Evolutionary conservation across 306 rosid species (phyloP).

Genomic region (Fragaria vesca): DNA sequence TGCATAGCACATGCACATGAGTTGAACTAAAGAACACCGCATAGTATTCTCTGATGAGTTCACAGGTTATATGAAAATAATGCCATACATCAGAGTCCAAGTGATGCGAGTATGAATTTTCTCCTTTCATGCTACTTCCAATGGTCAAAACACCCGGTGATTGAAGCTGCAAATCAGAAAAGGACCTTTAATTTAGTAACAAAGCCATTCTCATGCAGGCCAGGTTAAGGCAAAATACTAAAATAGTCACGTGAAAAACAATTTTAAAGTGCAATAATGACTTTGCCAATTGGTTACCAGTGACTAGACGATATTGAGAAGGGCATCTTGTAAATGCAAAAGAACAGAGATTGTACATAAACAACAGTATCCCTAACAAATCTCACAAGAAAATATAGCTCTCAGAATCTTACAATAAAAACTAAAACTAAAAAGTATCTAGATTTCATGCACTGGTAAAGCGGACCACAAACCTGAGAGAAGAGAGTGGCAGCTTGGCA

Average conservation of each 20-base stretch:
- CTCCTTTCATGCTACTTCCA: slow-evolving; percentile 99
- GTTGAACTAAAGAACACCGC: background rate
- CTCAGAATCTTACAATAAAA: background rate
- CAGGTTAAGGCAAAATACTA: slow-evolving; percentile 13
- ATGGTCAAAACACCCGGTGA: slow-evolving; percentile 92
- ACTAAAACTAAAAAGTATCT: background rate
- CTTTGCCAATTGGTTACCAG: background rate
- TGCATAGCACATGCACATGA: too few relatives aligned
- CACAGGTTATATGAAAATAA: background rate
- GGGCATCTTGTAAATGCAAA: background rate
- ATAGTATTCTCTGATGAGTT: slow-evolving; percentile 9
- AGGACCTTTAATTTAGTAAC: slow-evolving; percentile 31
- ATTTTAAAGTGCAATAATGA: background rate
- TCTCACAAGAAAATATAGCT: background rate
- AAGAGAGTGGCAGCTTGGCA: slow-evolving; percentile 97
- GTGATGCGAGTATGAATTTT: slow-evolving; percentile 98
- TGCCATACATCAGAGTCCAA: slow-evolving; percentile 79
- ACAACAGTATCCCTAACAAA: background rate
- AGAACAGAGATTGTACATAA: background rate
- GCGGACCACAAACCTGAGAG: slow-evolving; percentile 67
- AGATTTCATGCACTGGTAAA: background rate
- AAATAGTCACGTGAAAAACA: background rate
- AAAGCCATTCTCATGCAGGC: slow-evolving; percentile 9
- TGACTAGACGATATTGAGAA: background rate
- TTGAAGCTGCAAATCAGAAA: slow-evolving; percentile 73